Conservation (phyloP, 768 basidiomycete genomes). For the Podaxis mareebaensis region DNA sequence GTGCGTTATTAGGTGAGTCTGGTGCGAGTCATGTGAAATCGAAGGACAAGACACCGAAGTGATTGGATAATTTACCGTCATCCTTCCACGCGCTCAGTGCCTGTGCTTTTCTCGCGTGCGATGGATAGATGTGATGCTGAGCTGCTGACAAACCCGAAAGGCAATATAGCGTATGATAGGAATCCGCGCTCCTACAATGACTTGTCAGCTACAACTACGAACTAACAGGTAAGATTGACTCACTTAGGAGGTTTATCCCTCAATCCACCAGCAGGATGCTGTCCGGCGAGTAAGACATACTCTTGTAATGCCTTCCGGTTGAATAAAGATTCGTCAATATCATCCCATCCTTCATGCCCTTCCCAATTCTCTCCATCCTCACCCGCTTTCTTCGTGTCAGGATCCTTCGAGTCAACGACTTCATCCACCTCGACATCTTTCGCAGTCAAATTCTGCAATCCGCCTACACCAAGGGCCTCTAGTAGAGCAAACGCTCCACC, state of each 20-base stretch:
- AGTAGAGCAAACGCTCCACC: slow-evolving; percentile 84
- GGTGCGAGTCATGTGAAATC: not conserved
- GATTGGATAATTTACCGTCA: slow-evolving; percentile 13
- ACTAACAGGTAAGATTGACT: slow-evolving; percentile 21
- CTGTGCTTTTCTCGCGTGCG: slow-evolving; percentile 27
- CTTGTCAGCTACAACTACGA: not conserved
- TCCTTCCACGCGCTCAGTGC: slow-evolving; percentile 23
- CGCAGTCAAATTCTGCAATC: slow-evolving; percentile 28
- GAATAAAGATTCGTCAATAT: slow-evolving; percentile 55
- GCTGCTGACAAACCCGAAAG: slow-evolving; percentile 87
- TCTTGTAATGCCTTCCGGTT: slow-evolving; percentile 78
- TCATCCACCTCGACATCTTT: slow-evolving; percentile 29
- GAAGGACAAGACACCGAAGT: not conserved
- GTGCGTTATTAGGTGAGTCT: slow-evolving; percentile 22
- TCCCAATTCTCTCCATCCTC: slow-evolving; percentile 3
- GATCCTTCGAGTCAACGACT: slow-evolving; percentile 7
- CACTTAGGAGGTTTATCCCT: slow-evolving; percentile 96
- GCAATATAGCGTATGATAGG: slow-evolving; percentile 95
- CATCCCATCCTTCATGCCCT: slow-evolving; percentile 54
- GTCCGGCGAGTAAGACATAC: slow-evolving; percentile 84
- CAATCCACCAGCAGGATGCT: slow-evolving; percentile 83
- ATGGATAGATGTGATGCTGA: slow-evolving; percentile 73
- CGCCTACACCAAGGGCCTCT: slow-evolving; percentile 55
- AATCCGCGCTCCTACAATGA: slow-evolving; percentile 69
- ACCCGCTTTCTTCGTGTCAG: slow-evolving; percentile 19